Evolutionary conservation across 768 basidiomycete genomes (phyloP).

Genomic region (Calvatia gigantea): DNA sequence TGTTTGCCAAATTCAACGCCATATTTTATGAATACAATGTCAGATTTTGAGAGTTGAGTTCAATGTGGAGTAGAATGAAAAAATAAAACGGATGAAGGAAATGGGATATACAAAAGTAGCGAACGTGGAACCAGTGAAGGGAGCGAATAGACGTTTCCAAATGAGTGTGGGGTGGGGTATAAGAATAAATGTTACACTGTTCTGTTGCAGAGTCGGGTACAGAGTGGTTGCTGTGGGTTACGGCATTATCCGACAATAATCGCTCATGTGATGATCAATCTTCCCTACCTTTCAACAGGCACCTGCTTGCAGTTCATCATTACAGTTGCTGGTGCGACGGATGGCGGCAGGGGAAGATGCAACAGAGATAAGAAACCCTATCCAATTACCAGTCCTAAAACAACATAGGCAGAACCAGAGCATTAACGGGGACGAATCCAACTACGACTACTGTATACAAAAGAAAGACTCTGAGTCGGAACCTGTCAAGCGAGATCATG

Average conservation of each 20-base stretch:
- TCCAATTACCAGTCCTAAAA: conserved; percentile 24
- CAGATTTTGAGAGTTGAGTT: neutral
- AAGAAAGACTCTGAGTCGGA: conserved; percentile 6
- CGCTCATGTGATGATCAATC: neutral
- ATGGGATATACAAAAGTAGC: neutral
- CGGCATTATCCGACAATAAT: neutral
- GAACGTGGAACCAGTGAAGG: neutral
- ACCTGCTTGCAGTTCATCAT: no score
- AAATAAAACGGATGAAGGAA: neutral
- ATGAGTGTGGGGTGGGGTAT: neutral
- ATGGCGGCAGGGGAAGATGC: neutral
- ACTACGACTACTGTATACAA: conserved; percentile 26
- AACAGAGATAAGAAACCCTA: conserved; percentile 15
- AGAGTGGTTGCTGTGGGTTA: no score
- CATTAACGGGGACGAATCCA: conserved; percentile 16
- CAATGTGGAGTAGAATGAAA: no score
- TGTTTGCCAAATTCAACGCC: conserved; percentile 4
- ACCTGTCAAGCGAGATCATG: neutral
- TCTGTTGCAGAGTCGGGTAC: no score
- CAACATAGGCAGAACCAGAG: conserved; percentile 18
- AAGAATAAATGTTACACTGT: neutral
- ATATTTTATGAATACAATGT: neutral
- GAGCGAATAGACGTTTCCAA: no score
- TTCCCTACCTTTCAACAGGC: no score
- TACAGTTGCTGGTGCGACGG: neutral